Evolutionary conservation across 176 grass and related monocot genomes (phyloP), one percentile per base, ranked within the genome.

Genomic region (Hsuehochloa calcarea): DNA sequence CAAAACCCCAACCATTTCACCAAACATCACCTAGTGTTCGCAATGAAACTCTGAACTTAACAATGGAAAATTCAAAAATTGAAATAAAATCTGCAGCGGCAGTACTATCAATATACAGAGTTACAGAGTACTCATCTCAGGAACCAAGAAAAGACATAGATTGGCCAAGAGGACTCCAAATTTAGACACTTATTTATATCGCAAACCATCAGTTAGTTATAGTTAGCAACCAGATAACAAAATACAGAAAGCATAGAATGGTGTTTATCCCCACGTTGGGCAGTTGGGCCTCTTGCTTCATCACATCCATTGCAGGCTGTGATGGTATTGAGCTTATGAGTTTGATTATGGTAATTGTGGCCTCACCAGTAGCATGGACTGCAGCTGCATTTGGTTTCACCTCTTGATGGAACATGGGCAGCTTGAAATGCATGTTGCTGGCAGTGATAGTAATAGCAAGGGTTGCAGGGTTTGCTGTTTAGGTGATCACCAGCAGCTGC

Each of bases 271-370:
- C 75, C 65, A 61, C 2, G n/a, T 73, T 72, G 34, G n/a, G 46
- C 4, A 65, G 16, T 62, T 78, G 41, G 12, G 29, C 35, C 76
- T 86, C 22, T 52, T 63, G 67, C 40, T 86, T 78, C 35, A 85
- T 78, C 65, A 70, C 51, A 79, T 25, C 31, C 29, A 64, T 22
- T 11, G 8, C 22, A 25, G 29, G 8, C 13, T 5, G 29, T 11
- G 29, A 63, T 16, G 37, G n/a, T 62, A 39, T 60, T 61, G 75
- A 60, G 27, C 4, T 27, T 58, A 37, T 27, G 22, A 50, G 82
- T 9, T 66, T 22, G 41, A 23, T 49, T 79, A 50, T 20, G 29
- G 41, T 60, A 62, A 17, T 71, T 72, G 14, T 72, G 75, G 54
- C 41, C 66, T 63, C 22, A 27, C n/a, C 51, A 44, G 10, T 85